Conservation (phyloP, 306 rosid genomes). For the Trifolium subterraneum region DNA sequence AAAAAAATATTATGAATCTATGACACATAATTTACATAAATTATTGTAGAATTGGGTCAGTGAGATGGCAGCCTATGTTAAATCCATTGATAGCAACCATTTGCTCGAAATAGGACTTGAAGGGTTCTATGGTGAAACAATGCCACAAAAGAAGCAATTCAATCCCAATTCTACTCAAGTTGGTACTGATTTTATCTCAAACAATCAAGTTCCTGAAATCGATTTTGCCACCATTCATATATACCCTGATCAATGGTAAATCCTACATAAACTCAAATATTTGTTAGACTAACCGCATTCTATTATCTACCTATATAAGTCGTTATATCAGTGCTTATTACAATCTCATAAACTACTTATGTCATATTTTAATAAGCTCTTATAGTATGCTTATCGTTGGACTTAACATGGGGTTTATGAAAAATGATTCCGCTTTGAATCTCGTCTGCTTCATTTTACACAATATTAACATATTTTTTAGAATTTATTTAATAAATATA, state of each 20-base stretch:
- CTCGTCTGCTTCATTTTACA: too few relatives aligned
- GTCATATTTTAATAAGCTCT: too few relatives aligned
- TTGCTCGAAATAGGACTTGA: constrained; percentile 51
- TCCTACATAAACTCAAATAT: neutral
- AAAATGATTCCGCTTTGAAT: too few relatives aligned
- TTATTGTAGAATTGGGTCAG: constrained; percentile 51
- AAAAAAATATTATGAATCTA: too few relatives aligned
- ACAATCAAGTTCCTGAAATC: constrained; percentile 45
- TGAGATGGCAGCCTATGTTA: constrained; percentile 49
- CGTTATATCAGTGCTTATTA: too few relatives aligned
- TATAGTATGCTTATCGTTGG: too few relatives aligned
- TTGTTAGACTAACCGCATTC: neutral
- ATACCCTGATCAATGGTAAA: constrained; percentile 53
- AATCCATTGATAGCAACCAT: constrained; percentile 51
- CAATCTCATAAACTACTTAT: too few relatives aligned
- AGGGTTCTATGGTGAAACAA: constrained; percentile 52
- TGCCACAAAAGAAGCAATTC: neutral
- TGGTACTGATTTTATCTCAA: constrained; percentile 55
- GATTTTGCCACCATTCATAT: constrained; percentile 53
- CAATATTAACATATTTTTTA: too few relatives aligned
- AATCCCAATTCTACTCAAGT: neutral
- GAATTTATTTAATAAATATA: too few relatives aligned
- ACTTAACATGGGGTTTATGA: too few relatives aligned
- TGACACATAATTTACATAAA: neutral
- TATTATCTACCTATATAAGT: too few relatives aligned